phyloP scores from a whole-genome alignment of 176 grass and related monocot species.

The Musa troglodytarum region DNA sequence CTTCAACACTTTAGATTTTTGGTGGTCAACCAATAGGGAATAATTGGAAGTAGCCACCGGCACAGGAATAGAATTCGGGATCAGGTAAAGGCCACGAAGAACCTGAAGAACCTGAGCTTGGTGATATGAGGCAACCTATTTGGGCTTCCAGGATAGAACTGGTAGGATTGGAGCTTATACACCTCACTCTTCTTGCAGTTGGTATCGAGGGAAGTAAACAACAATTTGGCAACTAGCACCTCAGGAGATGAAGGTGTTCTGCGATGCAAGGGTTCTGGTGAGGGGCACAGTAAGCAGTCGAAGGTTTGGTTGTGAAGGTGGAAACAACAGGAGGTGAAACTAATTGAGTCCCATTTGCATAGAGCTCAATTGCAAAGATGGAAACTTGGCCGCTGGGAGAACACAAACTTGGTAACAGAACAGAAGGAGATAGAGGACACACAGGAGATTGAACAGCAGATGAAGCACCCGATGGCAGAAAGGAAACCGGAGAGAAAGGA shows the following conservation, averaged over 20 bases:
- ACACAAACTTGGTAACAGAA: conserved; percentile 44
- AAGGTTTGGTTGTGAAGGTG: conserved; percentile 86
- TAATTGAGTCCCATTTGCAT: too few species aligned
- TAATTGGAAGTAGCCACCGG: conserved; percentile 24
- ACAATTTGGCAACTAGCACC: conserved; percentile 85
- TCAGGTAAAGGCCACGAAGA: conserved; percentile 61
- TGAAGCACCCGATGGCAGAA: conserved; percentile 39
- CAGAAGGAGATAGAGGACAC: conserved; percentile 44
- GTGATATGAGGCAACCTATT: conserved; percentile 70
- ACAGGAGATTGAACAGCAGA: conserved; percentile 65
- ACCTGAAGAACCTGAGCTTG: conserved; percentile 62
- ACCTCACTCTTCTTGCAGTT: conserved; percentile 42
- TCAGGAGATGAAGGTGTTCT: conserved; percentile 96
- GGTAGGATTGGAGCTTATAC: conserved; percentile 38
- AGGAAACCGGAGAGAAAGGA: conserved; percentile 82
- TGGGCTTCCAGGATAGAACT: conserved; percentile 68
- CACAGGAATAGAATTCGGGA: conserved; percentile 31
- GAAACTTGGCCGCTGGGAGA: conserved; percentile 40
- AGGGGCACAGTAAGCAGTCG: conserved; percentile 88
- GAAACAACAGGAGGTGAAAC: conserved; percentile 88
- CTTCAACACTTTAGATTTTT: conserved; percentile 53
- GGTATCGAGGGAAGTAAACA: conserved; percentile 47
- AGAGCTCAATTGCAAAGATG: too few species aligned
- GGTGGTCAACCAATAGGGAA: conserved; percentile 46
- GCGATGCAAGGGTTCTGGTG: conserved; percentile 71